A percentile compares a stretch with the other conserved stretches of the same genome.
Evolutionary conservation across 75 land plant species (phyloP).

Genomic region (Cunninghamia lanceolata): DNA sequence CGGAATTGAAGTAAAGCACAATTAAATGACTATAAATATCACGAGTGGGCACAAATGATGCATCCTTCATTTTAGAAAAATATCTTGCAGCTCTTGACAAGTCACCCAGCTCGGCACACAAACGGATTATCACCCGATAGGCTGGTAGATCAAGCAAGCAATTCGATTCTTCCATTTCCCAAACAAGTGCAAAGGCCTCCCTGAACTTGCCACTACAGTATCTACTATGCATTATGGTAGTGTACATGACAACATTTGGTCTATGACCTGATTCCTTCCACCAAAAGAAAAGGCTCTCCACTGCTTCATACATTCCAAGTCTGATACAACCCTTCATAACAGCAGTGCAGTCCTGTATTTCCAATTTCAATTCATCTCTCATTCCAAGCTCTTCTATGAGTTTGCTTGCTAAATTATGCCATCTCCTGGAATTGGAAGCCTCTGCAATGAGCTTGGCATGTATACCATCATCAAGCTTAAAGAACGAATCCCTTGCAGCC

Average conservation of each 20-base stretch:
- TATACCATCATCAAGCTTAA: constrained; percentile 40
- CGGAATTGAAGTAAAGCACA: constrained; percentile 34
- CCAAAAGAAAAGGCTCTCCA: constrained; percentile 62
- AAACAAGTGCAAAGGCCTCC: constrained; percentile 62
- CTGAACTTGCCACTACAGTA: constrained; percentile 54
- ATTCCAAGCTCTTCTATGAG: constrained; percentile 50
- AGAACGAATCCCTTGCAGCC: constrained; percentile 26
- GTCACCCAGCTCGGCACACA: constrained; percentile 63
- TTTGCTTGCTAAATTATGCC: constrained; percentile 24
- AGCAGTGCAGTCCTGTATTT: constrained; percentile 61
- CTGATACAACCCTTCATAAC: constrained; percentile 67
- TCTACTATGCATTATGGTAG: constrained; percentile 60
- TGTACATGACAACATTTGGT: constrained; percentile 74
- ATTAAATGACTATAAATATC: constrained; percentile 63
- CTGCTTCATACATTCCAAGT: constrained; percentile 49
- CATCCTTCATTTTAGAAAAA: constrained; percentile 61
- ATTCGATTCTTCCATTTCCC: constrained; percentile 71
- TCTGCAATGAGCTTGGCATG: constrained; percentile 59
- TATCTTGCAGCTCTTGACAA: constrained; percentile 49
- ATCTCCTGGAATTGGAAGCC: constrained; percentile 51
- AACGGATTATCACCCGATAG: constrained; percentile 60
- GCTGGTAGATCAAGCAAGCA: constrained; percentile 67
- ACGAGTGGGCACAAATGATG: constrained; percentile 64
- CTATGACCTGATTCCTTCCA: constrained; percentile 31
- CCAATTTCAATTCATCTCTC: constrained; percentile 42